Evolutionary conservation across 768 basidiomycete species (phyloP), one percentile per base, ranked within the genome.

Genomic region (Cantharellus anzutake): DNA sequence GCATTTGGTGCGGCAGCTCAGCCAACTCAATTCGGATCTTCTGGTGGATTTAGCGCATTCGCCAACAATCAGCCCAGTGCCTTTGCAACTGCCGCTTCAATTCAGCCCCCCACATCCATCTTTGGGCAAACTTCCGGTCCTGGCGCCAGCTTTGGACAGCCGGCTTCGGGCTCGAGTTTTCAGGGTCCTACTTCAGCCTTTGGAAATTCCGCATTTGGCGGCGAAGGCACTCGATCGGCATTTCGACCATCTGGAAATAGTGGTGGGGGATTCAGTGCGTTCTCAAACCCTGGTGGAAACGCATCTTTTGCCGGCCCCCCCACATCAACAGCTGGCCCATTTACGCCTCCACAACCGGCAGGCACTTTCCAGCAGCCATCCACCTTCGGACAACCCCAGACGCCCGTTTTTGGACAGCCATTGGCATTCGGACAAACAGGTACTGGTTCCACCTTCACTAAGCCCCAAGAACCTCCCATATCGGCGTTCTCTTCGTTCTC

Each of bases 371-470:
- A n/a, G 38, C 62, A 62, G 42, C 42, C 61, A 67, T 56, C 60
- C 65, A 61, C 75, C 44, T 66, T 42, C 40, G 39, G 41, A 14
- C 57, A 38, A 68, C 7, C 61, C 4, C 39, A 65, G 53, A 64
- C 59, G 44, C 67, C 75, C 4, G 71, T 66, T 4, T 76, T 75
- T 62, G 72, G 73, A 42, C 63, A 63, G 51, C 55, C 65, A 41
- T 51, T 42, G 60, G 29, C 50, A 62, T 37, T 41, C 58, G 29
- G 37, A 38, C 29, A 11, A 55, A 55, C 38, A 11, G 11, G 52
- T 37, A 55, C 38, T 55, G 14, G 52, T 11, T 37, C 14, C 52
- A 11, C 52, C 52, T 14, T 37, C 20, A 29, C 52, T 55, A 37
- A 7, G 29, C 44, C 44, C 44, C 29, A 11, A 37, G 52, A 37